These are phyloP conservation scores for Populus hybrid DNA, from an alignment of 441 rosid species.

Conservation along the genomic window DNA sequence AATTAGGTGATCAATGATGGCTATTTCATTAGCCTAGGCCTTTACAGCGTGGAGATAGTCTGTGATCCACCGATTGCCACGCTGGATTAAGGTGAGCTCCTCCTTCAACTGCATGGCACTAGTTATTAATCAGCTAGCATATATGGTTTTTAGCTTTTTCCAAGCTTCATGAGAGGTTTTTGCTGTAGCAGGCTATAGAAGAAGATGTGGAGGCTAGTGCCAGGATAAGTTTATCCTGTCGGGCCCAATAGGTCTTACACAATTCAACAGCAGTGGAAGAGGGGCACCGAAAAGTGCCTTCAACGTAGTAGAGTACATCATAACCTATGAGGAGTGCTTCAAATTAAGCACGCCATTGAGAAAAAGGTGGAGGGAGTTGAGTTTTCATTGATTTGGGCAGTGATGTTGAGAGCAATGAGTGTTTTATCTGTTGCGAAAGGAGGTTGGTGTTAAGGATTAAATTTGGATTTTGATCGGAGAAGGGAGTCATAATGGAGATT, in stretches of 20 bases:
- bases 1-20: no score
- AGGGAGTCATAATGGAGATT: neutral
- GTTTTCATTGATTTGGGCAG: neutral
- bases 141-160: neutral
- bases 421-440: neutral
- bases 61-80: no score
- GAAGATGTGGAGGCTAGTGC: neutral
- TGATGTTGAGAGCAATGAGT: neutral
- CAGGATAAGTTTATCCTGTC: neutral
- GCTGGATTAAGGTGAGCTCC: neutral
- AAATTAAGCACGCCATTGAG: neutral
- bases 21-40: no score
- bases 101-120: neutral
- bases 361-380: neutral
- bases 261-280: no score
- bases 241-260: no score
- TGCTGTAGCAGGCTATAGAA: neutral
- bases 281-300: no score
- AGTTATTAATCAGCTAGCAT: neutral
- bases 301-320: no score
- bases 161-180: neutral
- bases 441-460: neutral
- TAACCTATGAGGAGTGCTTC: no score
- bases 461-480: no score
- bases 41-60: no score